phyloP scores from a whole-genome alignment of 2,329 filamentous ascomycete genomes.

The Grosmannia clavigera region DNA sequence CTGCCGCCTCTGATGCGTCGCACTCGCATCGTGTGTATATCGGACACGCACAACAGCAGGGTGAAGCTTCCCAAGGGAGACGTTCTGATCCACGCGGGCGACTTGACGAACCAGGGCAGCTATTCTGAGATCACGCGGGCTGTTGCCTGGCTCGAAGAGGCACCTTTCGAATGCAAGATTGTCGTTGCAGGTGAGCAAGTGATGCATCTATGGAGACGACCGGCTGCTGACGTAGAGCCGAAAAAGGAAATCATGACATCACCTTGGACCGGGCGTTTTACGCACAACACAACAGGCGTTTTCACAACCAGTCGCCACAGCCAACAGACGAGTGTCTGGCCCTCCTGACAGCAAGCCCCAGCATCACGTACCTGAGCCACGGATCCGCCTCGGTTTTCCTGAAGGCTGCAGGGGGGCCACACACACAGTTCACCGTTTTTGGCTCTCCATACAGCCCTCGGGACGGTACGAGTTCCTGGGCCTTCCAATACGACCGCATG shows the following conservation, averaged over 20 bases:
- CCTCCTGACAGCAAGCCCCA: constrained; percentile 39
- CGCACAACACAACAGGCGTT: constrained; percentile 33
- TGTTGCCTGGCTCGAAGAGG: constrained; percentile 53
- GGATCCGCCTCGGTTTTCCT: constrained; percentile 40
- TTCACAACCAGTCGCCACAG: constrained; percentile 45
- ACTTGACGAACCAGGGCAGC: constrained; percentile 62
- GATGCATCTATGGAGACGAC: background rate
- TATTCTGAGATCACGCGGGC: constrained; percentile 29
- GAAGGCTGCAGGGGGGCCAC: constrained; percentile 38
- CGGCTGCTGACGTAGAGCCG: background rate
- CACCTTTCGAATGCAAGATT: constrained; percentile 58
- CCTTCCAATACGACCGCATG: constrained; percentile 46
- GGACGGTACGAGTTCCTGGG: constrained; percentile 38
- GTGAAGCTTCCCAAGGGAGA: constrained; percentile 58
- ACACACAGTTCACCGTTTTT: constrained; percentile 53
- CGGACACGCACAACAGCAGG: constrained; percentile 60
- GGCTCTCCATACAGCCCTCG: constrained; percentile 56
- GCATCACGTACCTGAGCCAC: constrained; percentile 55
- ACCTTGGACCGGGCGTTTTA: constrained; percentile 57
- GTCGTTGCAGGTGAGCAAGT: constrained; percentile 47
- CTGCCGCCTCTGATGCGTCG: constrained; percentile 17
- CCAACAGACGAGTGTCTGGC: constrained; percentile 38
- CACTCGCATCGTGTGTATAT: constrained; percentile 61
- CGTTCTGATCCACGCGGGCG: constrained; percentile 64
- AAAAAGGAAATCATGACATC: constrained; percentile 60